phyloP scores from a whole-genome alignment of 2,329 filamentous ascomycete genomes.

The Xylaria digitata region DNA sequence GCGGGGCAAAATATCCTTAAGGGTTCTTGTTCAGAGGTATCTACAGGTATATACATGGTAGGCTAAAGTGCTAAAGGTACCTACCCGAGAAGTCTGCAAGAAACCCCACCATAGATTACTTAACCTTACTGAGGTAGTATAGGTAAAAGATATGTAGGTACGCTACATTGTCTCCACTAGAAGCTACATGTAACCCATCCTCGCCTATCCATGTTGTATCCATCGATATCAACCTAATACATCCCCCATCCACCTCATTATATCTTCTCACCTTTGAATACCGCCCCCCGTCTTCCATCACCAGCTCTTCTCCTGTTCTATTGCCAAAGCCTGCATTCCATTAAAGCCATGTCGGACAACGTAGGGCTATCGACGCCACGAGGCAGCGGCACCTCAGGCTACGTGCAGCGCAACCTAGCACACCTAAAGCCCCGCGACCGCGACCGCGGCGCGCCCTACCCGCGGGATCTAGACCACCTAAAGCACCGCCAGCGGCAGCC shows the following conservation, averaged over 20 bases:
- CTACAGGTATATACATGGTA: too few species aligned
- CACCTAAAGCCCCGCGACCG: conserved; percentile 87
- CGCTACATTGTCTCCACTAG: too few species aligned
- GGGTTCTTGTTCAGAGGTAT: background rate
- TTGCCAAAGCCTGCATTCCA: background rate
- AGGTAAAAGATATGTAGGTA: too few species aligned
- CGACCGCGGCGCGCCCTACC: conserved; percentile 80
- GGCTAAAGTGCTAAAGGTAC: background rate
- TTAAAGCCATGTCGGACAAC: conserved; percentile 84
- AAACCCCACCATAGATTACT: conserved; percentile 21
- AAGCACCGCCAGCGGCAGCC: conserved; percentile 85
- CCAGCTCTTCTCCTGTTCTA: background rate
- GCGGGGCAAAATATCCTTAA: conserved; percentile 33
- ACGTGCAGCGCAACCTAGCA: conserved; percentile 95
- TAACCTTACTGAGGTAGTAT: too few species aligned
- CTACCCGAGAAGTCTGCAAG: background rate
- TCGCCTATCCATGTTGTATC: background rate
- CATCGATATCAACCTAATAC: background rate
- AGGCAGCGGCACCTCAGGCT: conserved; percentile 95
- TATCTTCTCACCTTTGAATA: too few species aligned
- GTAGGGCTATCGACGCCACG: conserved; percentile 95
- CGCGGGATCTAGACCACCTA: conserved; percentile 72
- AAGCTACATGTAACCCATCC: background rate
- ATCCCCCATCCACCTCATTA: background rate
- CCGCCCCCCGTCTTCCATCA: too few species aligned